Percentiles rank a stretch among this genome's conserved stretches.
phyloP scores from a whole-genome alignment of 306 rosid genomes.

The Begonia fuchsioides region DNA sequence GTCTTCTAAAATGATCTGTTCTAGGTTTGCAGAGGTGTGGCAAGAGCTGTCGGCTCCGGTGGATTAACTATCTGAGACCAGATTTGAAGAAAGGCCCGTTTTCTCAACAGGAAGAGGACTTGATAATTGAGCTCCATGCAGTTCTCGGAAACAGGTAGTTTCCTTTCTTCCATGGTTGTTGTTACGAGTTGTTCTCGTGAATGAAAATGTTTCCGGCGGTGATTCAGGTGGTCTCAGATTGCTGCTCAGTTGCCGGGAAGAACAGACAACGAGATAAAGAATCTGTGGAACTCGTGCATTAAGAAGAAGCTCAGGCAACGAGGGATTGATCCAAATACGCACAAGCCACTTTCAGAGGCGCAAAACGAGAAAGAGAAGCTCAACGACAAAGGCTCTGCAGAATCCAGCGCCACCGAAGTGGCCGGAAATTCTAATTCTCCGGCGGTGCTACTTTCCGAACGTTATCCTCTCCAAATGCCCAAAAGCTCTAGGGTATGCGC shows the following conservation, averaged over 20 bases:
- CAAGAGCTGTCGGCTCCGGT: conserved; percentile 86
- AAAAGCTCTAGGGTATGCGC: too few relatives aligned
- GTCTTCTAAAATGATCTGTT: not conserved
- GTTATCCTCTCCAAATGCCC: too few relatives aligned
- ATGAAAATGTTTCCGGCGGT: not conserved
- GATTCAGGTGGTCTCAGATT: conserved; percentile 83
- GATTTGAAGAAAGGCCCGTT: conserved; percentile 96
- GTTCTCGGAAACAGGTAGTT: conserved; percentile 43
- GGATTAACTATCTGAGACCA: conserved; percentile 92
- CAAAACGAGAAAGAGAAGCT: not conserved
- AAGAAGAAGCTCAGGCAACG: conserved; percentile 86
- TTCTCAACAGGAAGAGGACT: conserved; percentile 72
- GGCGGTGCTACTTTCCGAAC: too few relatives aligned
- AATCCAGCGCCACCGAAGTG: not conserved
- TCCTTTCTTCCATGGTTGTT: too few relatives aligned
- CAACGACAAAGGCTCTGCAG: not conserved
- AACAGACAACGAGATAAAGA: conserved; percentile 88
- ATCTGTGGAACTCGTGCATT: conserved; percentile 78
- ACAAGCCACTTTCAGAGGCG: conserved; percentile 31
- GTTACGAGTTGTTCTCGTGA: too few relatives aligned
- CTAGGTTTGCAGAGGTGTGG: conserved; percentile 89
- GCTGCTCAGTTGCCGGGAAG: conserved; percentile 91
- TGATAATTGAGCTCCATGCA: conserved; percentile 78
- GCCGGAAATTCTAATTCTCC: too few relatives aligned
- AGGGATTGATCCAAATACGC: conserved; percentile 91